Evolutionary conservation across 225 moss, liverwort and hornwort genomes (phyloP).

Genomic region (Pseudisothecium myosuroides): DNA sequence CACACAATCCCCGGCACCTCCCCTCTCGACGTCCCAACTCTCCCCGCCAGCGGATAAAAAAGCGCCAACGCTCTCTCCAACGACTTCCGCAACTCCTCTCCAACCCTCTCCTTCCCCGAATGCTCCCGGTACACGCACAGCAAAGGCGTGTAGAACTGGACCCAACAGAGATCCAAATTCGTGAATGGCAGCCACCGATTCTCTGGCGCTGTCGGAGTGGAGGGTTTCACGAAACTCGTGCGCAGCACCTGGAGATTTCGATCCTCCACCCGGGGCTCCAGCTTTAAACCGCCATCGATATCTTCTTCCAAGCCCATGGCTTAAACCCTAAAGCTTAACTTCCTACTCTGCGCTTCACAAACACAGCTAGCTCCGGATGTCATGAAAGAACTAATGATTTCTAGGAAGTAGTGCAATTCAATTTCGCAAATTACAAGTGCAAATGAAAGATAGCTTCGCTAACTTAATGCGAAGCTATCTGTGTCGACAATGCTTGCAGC

Average conservation of each 20-base stretch:
- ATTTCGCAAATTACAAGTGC: neutral
- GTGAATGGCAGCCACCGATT: constrained; percentile 7
- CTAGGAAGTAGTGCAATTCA: neutral
- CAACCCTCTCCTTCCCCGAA: neutral
- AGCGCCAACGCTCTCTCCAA: neutral
- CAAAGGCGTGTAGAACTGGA: constrained; percentile 1
- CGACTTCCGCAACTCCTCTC: neutral
- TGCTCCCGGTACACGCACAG: constrained; percentile 4
- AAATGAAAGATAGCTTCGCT: neutral
- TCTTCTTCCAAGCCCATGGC: neutral
- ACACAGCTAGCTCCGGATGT: neutral
- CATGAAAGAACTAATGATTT: neutral
- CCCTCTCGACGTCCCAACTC: neutral
- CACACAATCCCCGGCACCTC: neutral
- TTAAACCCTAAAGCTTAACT: neutral
- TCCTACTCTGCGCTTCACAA: neutral
- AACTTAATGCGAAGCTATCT: too few relatives aligned
- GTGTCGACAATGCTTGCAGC: neutral
- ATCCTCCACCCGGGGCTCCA: neutral
- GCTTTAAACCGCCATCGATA: neutral
- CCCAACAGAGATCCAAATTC: neutral
- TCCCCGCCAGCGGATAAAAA: constrained; percentile 29
- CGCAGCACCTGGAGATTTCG: neutral
- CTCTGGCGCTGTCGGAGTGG: neutral
- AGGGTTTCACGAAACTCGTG: constrained; percentile 10